Base-by-base conservation (phyloP, 306 rosid genomes). In the Alnus glutinosa region DNA sequence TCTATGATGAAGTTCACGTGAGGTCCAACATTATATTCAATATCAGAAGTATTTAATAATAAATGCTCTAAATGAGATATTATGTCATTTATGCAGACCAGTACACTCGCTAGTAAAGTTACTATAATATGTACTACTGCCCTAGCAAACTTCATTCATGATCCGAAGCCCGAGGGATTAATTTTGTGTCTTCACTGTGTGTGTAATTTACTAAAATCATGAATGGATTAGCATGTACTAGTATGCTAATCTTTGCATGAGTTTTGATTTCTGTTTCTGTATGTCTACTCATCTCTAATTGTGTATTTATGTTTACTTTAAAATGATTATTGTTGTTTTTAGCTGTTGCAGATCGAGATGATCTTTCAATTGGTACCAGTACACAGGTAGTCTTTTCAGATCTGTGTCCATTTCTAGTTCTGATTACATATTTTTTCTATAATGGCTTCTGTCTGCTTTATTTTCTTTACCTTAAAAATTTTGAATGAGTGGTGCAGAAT, bases 321-420 rank as follows among this genome's bases (percentile, higher is more conserved):
- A 59, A 23, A 67, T 80, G 75, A 77, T 78, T 71, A 55, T 80
- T 81, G 70, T 8, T 67, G 37, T 57, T 85, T 74, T 52, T 16
- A 71, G 12, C 54, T 75, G 78, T n/a, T 91, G 91, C 96, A 95
- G 98, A 88, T 84, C 87, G 70, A 83, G 78, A 78, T 68, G 84
- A 84, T 73, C 48, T 83, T 87, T 77, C 87, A 75, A 69, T 72
- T 74, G 81, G 82, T 79, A 73, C 92, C 39, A 78, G 73, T 37
- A 87, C 75, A 50, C 89, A 88, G 93, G 97, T 92, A 85, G 32
- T 37, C 50, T 79, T 50, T 76, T 79, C 55, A 34, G 76, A 63
- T 70, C 70, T 74, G 67, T 80, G 48, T 54, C 46, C 30, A 4
- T 48, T 50, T 49, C 61, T 42, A 51, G 18, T 58, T 48, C 37